Percentiles rank a stretch among this genome's conserved stretches.
Conservation (phyloP, 805 yeast species). For the Metschnikowia aberdeeniae region DNA sequence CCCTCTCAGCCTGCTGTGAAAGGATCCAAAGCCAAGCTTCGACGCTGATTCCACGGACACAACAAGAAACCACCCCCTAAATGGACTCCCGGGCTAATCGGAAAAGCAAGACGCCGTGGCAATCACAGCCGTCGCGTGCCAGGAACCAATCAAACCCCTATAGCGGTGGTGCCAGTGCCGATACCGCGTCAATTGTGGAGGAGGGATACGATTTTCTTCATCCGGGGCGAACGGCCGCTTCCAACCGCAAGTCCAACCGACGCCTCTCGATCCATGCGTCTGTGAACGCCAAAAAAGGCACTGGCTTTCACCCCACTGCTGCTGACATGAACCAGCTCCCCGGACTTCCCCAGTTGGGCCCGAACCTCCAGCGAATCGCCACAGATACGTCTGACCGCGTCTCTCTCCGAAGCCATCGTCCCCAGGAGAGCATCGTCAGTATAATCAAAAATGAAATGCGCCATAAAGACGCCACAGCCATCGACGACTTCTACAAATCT, state of each 20-base stretch:
- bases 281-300: conserved; percentile 10
- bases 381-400: conserved; percentile 12
- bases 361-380: conserved; percentile 12
- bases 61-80: too few relatives aligned
- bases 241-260: conserved; percentile 12
- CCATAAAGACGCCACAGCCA: conserved; percentile 66
- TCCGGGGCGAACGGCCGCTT: conserved; percentile 10
- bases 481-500: conserved; percentile 62
- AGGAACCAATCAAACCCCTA: conserved; percentile 12
- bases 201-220: conserved; percentile 4
- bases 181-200: neutral
- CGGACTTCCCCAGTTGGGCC: conserved; percentile 21
- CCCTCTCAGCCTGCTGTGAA: too few relatives aligned
- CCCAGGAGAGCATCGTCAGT: conserved; percentile 11
- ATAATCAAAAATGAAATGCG: conserved; percentile 40
- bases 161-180: conserved; percentile 5
- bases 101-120: conserved; percentile 45
- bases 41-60: neutral
- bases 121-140: conserved; percentile 11
- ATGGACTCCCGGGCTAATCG: conserved; percentile 36
- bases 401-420: conserved; percentile 13
- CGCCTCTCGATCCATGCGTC: conserved; percentile 20
- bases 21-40: neutral
- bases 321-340: conserved; percentile 11
- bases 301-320: conserved; percentile 7